Base-by-base conservation (phyloP, 805 yeast genomes). In the Pichia heedii region DNA sequence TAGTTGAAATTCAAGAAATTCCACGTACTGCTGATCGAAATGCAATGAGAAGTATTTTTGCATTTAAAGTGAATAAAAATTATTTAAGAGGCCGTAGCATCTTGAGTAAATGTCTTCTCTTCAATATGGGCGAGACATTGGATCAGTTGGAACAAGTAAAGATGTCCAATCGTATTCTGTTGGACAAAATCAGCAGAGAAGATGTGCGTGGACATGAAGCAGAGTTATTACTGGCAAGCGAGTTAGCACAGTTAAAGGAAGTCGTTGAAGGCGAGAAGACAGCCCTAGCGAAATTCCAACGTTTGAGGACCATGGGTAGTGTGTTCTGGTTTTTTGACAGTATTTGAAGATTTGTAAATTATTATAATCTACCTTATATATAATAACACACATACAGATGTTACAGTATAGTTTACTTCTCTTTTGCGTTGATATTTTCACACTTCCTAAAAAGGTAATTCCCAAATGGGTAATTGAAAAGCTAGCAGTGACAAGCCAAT, bases 1-100 rank as follows among this genome's bases (percentile, higher is more conserved):
- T 84, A 18, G 67, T 89, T 18, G 96, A 90, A 57, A 73, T 89
- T 32, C 97, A 90, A 63, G 98, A 93, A 65, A 83, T 93, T 24
- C 97, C 97, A 12, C 76, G 90, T 54, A 82, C 95, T 9, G 81
- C 79, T 21, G 97, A 93, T 60, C 73, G 97, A 52, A 89, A 95
- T 3, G 95, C 97, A 0, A 79, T 85, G 34, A 78, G 95, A 52
- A 82, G 97, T 1, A 82, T 84, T 24, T 93, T 77, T 58, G 71
- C 89, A 29, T 93, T 87, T 70, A 74, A 87, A 55, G 46, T 52
- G 22, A 44, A 43, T 20, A 41, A 38, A 21, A 42, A 42, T 1
- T 65, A 63, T 34, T 46, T 46, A 4, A 54, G 60, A 18, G 60
- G 70, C 10, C 61, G 62, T 42, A 56, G 57, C 12, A 58, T 63